These are phyloP conservation scores for Eremomyces bilateralis DNA, from an alignment of 495 filamentous ascomycete species.

Conservation along the genomic window DNA sequence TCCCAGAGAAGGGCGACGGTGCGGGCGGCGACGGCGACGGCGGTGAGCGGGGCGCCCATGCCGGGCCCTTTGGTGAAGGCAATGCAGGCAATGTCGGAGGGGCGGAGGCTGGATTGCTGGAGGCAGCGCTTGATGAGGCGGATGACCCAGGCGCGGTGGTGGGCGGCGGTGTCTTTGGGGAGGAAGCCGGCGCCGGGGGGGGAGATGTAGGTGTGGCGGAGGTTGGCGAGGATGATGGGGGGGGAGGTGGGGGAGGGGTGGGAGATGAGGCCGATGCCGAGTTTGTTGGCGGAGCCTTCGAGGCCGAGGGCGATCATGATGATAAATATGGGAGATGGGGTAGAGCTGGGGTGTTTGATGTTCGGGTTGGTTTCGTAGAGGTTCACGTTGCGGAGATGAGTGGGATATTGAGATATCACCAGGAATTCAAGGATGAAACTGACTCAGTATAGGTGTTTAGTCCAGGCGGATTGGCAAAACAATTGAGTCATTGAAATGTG, in stretches of 20 bases:
- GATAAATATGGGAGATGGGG: no score
- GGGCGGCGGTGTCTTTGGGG: slow-evolving; percentile 82
- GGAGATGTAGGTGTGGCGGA: slow-evolving; percentile 80
- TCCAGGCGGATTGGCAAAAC: no score
- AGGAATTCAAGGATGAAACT: no score
- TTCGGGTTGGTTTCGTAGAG: no score
- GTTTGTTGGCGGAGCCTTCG: slow-evolving; percentile 94
- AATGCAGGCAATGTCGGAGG: slow-evolving; percentile 57
- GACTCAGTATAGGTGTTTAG: no score
- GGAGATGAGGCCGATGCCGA: slow-evolving; percentile 79
- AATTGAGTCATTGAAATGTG: no score
- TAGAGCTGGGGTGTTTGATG: no score
- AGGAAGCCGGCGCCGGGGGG: slow-evolving; percentile 89
- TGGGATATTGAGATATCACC: no score
- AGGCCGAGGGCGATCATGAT: slow-evolving; percentile 73
- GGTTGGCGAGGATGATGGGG: slow-evolving; percentile 69
- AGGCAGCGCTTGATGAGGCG: slow-evolving; percentile 58
- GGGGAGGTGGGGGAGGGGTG: slow-evolving; percentile 31
- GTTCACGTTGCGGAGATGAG: no score
- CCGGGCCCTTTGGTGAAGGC: slow-evolving; percentile 92
- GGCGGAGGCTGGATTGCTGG: slow-evolving; percentile 27
- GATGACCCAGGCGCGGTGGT: slow-evolving; percentile 75
- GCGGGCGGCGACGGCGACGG: slow-evolving; percentile 66
- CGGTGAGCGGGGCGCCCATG: slow-evolving; percentile 90
- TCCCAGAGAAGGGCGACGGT: slow-evolving; percentile 67